Evolutionary conservation across 805 yeast species (phyloP).

Genomic region (Schwanniomyces vanrijiae): DNA sequence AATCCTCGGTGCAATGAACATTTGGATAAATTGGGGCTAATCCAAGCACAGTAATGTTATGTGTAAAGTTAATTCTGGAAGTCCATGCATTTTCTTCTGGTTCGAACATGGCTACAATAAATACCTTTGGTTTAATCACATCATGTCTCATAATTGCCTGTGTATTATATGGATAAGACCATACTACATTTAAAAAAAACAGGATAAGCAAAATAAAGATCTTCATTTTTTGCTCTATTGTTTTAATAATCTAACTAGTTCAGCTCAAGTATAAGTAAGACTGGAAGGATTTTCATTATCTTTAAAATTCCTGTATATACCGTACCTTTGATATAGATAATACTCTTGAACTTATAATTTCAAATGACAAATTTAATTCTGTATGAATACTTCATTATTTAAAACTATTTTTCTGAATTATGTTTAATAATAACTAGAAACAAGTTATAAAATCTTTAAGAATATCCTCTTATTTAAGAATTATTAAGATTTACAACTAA

Average conservation of each 20-base stretch:
- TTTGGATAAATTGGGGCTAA: slow-evolving; percentile 59
- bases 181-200: neutral
- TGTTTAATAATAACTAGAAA: no score
- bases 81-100: slow-evolving; percentile 56
- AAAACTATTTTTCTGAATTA: no score
- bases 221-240: neutral
- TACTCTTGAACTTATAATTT: no score
- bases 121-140: slow-evolving; percentile 44
- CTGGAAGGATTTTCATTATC: neutral
- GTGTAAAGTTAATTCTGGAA: slow-evolving; percentile 42
- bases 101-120: slow-evolving; percentile 55
- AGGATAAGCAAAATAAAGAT: neutral
- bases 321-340: no score
- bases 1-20: slow-evolving; percentile 53
- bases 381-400: no score
- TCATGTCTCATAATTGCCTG: neutral
- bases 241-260: neutral
- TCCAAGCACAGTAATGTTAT: slow-evolving; percentile 62
- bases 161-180: neutral
- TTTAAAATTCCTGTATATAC: no score
- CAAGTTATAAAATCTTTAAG: no score
- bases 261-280: neutral
- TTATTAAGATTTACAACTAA: no score
- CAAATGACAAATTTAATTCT: no score
- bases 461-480: no score